Percentiles rank a stretch among this genome's conserved stretches.
Evolutionary conservation across 2,329 filamentous ascomycete genomes (phyloP).

Genomic region (Westerdykella sp.): DNA sequence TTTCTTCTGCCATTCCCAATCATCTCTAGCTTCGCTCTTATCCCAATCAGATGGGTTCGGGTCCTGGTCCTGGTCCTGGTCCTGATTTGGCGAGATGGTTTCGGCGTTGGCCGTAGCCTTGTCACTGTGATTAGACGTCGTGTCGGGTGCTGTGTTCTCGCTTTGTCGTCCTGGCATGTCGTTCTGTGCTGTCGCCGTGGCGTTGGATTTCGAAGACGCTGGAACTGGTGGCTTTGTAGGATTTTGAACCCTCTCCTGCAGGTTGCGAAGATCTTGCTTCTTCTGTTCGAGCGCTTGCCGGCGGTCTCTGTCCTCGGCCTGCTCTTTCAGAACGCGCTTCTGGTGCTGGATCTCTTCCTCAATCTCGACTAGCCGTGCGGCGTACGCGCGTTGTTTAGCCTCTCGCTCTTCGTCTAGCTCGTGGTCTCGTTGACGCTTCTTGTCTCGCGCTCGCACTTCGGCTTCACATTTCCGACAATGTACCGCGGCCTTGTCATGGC

Average conservation of each 20-base stretch:
- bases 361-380: conserved; percentile 42
- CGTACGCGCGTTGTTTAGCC: conserved; percentile 42
- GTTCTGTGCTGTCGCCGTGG: no score
- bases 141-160: no score
- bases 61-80: no score
- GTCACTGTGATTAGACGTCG: no score
- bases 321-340: conserved; percentile 40
- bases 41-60: no score
- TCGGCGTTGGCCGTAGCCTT: no score
- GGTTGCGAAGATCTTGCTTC: conserved; percentile 41
- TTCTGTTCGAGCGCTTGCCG: conserved; percentile 43
- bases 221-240: no score
- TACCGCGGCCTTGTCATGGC: conserved; percentile 35
- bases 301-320: conserved; percentile 42
- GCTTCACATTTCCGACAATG: conserved; percentile 49
- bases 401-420: conserved; percentile 48
- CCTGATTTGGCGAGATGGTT: no score
- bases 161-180: no score
- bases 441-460: conserved; percentile 45
- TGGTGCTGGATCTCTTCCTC: conserved; percentile 52
- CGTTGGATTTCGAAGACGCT: no score
- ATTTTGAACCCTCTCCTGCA: conserved; percentile 31
- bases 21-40: conserved; percentile 34
- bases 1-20: conserved; percentile 59
- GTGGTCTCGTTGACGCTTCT: conserved; percentile 43